These are phyloP conservation scores for Exophiala alcalophila DNA, from an alignment of 2,329 filamentous ascomycete genomes.

Conservation along the genomic window DNA sequence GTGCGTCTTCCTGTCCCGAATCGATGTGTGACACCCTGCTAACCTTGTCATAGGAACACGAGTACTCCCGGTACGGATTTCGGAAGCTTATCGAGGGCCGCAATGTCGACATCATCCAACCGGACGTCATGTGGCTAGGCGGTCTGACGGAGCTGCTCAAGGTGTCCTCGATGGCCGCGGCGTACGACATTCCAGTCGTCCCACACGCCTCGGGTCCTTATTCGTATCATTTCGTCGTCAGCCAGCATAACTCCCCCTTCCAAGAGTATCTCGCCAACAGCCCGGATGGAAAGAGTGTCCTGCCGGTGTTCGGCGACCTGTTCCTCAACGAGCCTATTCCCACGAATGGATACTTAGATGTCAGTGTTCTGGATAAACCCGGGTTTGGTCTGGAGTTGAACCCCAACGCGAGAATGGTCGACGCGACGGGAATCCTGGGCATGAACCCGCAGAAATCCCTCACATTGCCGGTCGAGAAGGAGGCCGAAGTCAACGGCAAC, in stretches of 20 bases:
- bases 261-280: constrained; percentile 96
- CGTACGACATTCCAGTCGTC: constrained; percentile 91
- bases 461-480: constrained; percentile 35
- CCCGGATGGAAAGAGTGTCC: constrained; percentile 80
- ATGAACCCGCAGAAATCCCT: constrained; percentile 55
- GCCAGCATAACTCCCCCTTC: constrained; percentile 88
- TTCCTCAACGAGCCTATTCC: constrained; percentile 91
- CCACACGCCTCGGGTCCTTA: constrained; percentile 94
- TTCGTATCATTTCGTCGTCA: constrained; percentile 94
- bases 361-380: constrained; percentile 78
- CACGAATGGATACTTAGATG: constrained; percentile 73
- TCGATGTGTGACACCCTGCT: neutral
- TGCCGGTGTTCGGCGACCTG: constrained; percentile 87
- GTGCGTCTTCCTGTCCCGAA: constrained; percentile 11
- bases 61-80: constrained; percentile 92
- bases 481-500: constrained; percentile 8
- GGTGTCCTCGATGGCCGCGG: constrained; percentile 81
- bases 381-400: constrained; percentile 89
- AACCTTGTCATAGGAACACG: constrained; percentile 62
- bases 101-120: constrained; percentile 90
- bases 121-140: constrained; percentile 96
- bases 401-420: constrained; percentile 73
- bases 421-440: constrained; percentile 69
- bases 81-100: constrained; percentile 88
- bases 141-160: constrained; percentile 89